These are phyloP conservation scores for Manihot esculenta DNA, from an alignment of 441 rosid genomes.

Conservation along the genomic window DNA sequence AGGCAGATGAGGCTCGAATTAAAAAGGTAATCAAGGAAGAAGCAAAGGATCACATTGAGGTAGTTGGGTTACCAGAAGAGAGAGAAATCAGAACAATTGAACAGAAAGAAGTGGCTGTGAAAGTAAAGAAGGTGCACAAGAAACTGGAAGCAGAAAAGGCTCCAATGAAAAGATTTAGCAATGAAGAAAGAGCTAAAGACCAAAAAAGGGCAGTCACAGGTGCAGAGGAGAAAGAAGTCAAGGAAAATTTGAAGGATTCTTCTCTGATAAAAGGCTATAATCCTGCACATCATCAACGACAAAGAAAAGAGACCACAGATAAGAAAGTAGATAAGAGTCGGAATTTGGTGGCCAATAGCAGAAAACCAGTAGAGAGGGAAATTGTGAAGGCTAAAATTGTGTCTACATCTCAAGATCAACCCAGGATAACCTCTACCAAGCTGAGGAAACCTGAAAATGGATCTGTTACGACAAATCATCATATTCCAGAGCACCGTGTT, in stretches of 20 bases:
- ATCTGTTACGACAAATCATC: slow-evolving; percentile 30
- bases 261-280: slow-evolving; percentile 32
- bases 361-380: slow-evolving; percentile 36
- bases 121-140: slow-evolving; percentile 17
- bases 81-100: slow-evolving; percentile 36
- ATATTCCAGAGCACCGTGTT: slow-evolving; percentile 19
- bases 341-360: slow-evolving; percentile 32
- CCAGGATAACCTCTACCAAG: slow-evolving; percentile 29
- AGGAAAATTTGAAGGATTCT: slow-evolving; percentile 30
- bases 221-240: slow-evolving; percentile 37
- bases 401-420: slow-evolving; percentile 37
- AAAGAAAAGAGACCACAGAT: slow-evolving; percentile 26
- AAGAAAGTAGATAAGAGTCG: slow-evolving; percentile 33
- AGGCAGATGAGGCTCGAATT: slow-evolving; percentile 25
- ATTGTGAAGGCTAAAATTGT: slow-evolving; percentile 37
- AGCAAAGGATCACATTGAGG: slow-evolving; percentile 30
- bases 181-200: slow-evolving; percentile 35
- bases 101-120: slow-evolving; percentile 29
- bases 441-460: slow-evolving; percentile 34
- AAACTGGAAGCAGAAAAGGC: slow-evolving; percentile 32
- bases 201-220: slow-evolving; percentile 26
- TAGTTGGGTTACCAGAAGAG: slow-evolving; percentile 31
- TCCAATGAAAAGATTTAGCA: slow-evolving; percentile 27
- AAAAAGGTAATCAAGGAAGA: slow-evolving; percentile 37
- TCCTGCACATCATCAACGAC: slow-evolving; percentile 29